Percentiles rank a stretch among this genome's conserved stretches.
These are phyloP conservation scores for Pseudogymnoascus sp. DNA, from an alignment of 2,329 filamentous ascomycete genomes.

Conservation along the genomic window DNA sequence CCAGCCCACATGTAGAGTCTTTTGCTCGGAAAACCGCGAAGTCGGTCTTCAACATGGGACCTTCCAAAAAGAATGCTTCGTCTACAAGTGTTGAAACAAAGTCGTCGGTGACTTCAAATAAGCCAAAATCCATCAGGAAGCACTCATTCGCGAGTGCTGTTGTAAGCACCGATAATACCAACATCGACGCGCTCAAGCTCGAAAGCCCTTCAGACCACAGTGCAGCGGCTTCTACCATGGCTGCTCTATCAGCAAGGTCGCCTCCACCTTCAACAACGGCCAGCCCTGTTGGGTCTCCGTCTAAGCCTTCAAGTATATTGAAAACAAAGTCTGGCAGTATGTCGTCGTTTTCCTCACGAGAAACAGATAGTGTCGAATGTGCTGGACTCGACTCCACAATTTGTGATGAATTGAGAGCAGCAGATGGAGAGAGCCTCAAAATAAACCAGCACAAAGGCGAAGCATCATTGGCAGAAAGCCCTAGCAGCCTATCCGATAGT, in stretches of 20 bases:
- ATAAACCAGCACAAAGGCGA: neutral
- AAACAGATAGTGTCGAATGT: conserved; percentile 25
- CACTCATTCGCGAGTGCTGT: conserved; percentile 57
- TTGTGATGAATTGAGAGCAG: neutral
- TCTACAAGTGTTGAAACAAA: conserved; percentile 46
- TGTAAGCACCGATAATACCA: conserved; percentile 60
- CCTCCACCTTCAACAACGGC: conserved; percentile 46
- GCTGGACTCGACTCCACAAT: neutral
- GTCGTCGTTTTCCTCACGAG: conserved; percentile 46
- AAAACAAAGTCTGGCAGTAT: conserved; percentile 36
- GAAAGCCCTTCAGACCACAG: conserved; percentile 49
- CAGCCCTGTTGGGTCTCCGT: conserved; percentile 41
- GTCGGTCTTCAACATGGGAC: conserved; percentile 24
- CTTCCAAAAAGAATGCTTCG: conserved; percentile 35
- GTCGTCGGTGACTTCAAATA: conserved; percentile 31
- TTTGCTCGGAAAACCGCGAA: conserved; percentile 44
- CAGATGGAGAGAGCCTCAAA: neutral
- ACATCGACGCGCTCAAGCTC: conserved; percentile 57
- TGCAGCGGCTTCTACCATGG: conserved; percentile 59
- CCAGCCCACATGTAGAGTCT: conserved; percentile 23
- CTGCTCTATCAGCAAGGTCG: conserved; percentile 59
- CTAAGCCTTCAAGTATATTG: conserved; percentile 16
- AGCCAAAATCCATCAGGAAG: conserved; percentile 53
- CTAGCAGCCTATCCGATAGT: neutral
- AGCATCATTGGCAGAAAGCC: neutral